These are phyloP conservation scores for Eucalyptus paniculata DNA, from an alignment of 345 rosid species.

Conservation along the genomic window DNA sequence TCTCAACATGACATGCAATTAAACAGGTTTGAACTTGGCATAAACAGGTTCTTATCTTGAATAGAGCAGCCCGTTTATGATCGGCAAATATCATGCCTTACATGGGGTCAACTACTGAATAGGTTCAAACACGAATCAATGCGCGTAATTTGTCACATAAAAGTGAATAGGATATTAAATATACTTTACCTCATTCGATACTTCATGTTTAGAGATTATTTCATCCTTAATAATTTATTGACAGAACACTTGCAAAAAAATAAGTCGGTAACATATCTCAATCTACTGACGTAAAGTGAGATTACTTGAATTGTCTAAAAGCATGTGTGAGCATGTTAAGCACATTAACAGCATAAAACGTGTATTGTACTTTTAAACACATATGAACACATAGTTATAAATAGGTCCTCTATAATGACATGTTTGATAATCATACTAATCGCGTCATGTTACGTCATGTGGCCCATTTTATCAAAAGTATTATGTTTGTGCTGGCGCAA, in stretches of 20 bases:
- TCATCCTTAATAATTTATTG: background rate
- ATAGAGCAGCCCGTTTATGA: background rate
- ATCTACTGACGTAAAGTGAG: background rate
- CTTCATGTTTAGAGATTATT: background rate
- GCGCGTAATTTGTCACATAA: background rate
- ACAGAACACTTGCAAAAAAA: background rate
- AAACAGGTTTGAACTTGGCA: background rate
- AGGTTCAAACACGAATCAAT: background rate
- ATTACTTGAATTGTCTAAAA: background rate
- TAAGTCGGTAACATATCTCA: background rate
- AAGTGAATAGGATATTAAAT: background rate
- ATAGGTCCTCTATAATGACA: background rate
- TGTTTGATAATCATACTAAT: too few relatives aligned
- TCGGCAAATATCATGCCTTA: background rate
- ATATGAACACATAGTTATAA: background rate
- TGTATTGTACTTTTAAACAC: background rate
- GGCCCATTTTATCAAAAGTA: rapidly evolving
- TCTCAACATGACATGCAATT: background rate
- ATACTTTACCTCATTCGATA: background rate
- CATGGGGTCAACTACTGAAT: background rate
- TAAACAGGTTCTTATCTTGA: background rate
- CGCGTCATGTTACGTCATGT: too few relatives aligned
- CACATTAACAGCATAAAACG: rapidly evolving
- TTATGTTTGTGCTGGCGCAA: background rate
- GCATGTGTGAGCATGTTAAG: background rate